Percentiles rank a stretch among this genome's conserved stretches.
phyloP scores from a whole-genome alignment of 257 asterid genomes.

The Cruciata laevipes region DNA sequence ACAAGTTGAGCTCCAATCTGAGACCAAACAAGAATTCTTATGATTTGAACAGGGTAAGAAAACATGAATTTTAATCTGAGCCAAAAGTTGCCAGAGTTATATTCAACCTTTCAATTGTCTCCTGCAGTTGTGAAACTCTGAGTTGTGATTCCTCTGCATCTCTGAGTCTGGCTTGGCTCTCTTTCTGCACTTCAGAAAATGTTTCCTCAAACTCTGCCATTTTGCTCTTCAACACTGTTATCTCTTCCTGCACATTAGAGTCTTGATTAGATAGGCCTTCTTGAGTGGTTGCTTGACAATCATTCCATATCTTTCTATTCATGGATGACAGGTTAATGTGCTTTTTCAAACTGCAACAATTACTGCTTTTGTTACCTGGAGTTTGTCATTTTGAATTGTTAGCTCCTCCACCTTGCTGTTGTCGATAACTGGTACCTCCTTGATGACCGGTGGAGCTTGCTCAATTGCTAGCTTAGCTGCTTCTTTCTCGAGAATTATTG shows the following conservation, averaged over 20 bases:
- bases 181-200: slow-evolving; percentile 50
- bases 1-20: slow-evolving; percentile 69
- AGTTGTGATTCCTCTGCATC: slow-evolving; percentile 73
- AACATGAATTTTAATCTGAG: neutral
- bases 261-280: neutral
- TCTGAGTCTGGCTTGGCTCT: slow-evolving; percentile 47
- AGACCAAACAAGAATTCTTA: slow-evolving; percentile 21
- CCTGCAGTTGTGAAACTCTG: slow-evolving; percentile 62
- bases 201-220: slow-evolving; percentile 55
- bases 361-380: slow-evolving; percentile 48
- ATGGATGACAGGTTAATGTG: neutral
- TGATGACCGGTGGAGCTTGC: slow-evolving; percentile 87
- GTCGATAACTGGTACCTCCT: slow-evolving; percentile 79
- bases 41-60: slow-evolving; percentile 18
- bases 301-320: neutral
- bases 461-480: slow-evolving; percentile 83
- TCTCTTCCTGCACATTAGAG: slow-evolving; percentile 48
- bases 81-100: neutral
- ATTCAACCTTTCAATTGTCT: slow-evolving; percentile 67
- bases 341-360: neutral
- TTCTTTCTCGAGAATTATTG: slow-evolving; percentile 65
- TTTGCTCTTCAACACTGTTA: slow-evolving; percentile 51
- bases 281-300: neutral
- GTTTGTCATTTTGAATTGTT: slow-evolving; percentile 62
- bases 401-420: slow-evolving; percentile 66